A percentile compares a stretch with the other conserved stretches of the same genome.
Conservation (phyloP, 106 monocot genomes). For the Iris macrosiphon region DNA sequence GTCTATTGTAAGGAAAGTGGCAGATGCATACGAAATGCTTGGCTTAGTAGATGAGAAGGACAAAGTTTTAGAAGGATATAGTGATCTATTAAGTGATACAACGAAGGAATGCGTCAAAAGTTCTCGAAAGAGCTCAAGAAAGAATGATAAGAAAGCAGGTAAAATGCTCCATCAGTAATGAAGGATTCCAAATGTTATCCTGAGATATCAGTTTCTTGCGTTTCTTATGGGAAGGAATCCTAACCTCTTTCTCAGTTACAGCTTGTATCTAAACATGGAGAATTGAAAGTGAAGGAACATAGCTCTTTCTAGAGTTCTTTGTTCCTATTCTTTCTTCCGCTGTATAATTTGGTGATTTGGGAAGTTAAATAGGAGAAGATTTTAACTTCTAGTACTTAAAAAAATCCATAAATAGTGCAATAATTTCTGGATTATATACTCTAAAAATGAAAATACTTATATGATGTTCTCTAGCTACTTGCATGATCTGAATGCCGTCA, state of each 20-base stretch:
- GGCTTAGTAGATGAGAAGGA: conserved; percentile 69
- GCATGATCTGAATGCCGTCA: no score
- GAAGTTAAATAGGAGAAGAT: neutral
- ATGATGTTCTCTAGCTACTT: neutral
- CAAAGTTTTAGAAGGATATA: conserved; percentile 61
- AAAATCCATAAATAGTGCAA: no score
- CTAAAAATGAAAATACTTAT: no score
- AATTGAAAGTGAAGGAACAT: neutral
- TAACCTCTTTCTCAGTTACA: neutral
- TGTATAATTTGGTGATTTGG: neutral
- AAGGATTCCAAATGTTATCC: neutral
- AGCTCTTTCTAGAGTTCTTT: neutral
- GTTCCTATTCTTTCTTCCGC: neutral
- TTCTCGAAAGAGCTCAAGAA: conserved; percentile 19
- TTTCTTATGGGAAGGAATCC: neutral
- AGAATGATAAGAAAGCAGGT: conserved; percentile 21
- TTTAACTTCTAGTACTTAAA: no score
- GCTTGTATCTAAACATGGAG: neutral
- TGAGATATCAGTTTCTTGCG: neutral
- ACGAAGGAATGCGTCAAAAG: conserved; percentile 17
- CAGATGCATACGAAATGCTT: conserved; percentile 79
- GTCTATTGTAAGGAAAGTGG: conserved; percentile 81
- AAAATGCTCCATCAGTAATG: neutral
- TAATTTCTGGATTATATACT: no score
- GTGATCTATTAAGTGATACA: conserved; percentile 30